phyloP scores from a whole-genome alignment of 345 rosid species.

The Syzygium oleosum region DNA sequence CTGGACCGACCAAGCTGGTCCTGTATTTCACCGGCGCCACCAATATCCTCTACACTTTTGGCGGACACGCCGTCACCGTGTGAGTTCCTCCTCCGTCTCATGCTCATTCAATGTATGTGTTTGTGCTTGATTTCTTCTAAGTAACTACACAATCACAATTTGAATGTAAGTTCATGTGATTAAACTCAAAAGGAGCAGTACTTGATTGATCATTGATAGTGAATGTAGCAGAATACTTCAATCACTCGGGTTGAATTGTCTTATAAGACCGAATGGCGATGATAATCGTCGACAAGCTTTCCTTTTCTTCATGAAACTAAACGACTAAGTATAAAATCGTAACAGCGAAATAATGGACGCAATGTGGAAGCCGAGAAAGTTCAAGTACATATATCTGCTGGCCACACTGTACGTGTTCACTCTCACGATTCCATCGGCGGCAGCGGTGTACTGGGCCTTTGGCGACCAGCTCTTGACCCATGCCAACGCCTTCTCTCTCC shows the following conservation, averaged over 20 bases:
- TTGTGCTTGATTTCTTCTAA: background rate
- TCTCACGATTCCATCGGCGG: slow-evolving; percentile 68
- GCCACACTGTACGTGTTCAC: slow-evolving; percentile 81
- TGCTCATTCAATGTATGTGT: background rate
- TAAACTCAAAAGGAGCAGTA: background rate
- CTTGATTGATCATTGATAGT: background rate
- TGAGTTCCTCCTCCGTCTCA: slow-evolving; percentile 11
- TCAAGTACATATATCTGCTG: slow-evolving; percentile 69
- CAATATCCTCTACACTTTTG: slow-evolving; percentile 79
- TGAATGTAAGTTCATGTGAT: background rate
- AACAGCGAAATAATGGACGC: slow-evolving; percentile 81
- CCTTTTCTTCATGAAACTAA: background rate
- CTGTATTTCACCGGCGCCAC: slow-evolving; percentile 88
- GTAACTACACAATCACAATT: background rate
- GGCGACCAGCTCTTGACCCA: slow-evolving; percentile 74
- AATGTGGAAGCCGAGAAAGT: slow-evolving; percentile 82
- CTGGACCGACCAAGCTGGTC: slow-evolving; percentile 52
- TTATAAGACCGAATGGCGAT: background rate
- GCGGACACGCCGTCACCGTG: slow-evolving; percentile 92
- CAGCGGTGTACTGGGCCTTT: slow-evolving; percentile 76
- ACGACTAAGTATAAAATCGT: background rate
- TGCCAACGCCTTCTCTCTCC: slow-evolving; percentile 72
- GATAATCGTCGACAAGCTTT: background rate
- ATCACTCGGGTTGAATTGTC: background rate
- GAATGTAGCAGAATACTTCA: background rate